Conservation (phyloP, 2,329 filamentous ascomycete genomes). For the Akanthomyces dipterigenus region DNA sequence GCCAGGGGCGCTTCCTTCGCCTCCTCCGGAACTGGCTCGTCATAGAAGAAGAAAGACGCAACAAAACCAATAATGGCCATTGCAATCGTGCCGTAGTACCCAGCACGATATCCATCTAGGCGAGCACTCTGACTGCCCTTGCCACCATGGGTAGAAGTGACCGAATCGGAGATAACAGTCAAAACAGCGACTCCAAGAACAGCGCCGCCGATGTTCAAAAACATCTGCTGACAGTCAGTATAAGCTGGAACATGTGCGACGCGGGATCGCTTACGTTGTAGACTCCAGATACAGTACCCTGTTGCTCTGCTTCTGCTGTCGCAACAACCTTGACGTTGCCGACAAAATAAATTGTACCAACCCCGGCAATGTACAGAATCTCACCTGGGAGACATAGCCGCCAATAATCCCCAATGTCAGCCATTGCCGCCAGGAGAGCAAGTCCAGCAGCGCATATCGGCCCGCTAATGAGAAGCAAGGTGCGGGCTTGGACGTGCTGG, state of each 20-base stretch:
- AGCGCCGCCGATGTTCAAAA: conserved; percentile 13
- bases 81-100: conserved; percentile 12
- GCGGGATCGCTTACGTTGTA: conserved; percentile 8
- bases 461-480: conserved; percentile 11
- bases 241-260: background rate
- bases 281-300: conserved; percentile 13
- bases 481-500: conserved; percentile 3
- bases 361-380: conserved; percentile 12
- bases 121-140: conserved; percentile 3
- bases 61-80: conserved; percentile 8
- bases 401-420: conserved; percentile 9
- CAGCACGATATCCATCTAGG: conserved; percentile 9
- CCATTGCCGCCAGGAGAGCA: conserved; percentile 9
- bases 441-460: conserved; percentile 5
- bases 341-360: conserved; percentile 13
- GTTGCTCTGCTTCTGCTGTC: conserved; percentile 4
- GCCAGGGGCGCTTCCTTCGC: background rate
- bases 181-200: conserved; percentile 13
- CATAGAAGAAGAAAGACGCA: background rate
- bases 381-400: conserved; percentile 12
- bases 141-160: conserved; percentile 15
- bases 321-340: conserved; percentile 14
- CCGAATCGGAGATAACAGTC: conserved; percentile 16
- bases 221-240: conserved; percentile 7
- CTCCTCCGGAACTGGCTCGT: background rate